A percentile compares a stretch with the other conserved stretches of the same genome.
Conservation (phyloP, 768 basidiomycete genomes). For the Leccinum subtestaceum region DNA sequence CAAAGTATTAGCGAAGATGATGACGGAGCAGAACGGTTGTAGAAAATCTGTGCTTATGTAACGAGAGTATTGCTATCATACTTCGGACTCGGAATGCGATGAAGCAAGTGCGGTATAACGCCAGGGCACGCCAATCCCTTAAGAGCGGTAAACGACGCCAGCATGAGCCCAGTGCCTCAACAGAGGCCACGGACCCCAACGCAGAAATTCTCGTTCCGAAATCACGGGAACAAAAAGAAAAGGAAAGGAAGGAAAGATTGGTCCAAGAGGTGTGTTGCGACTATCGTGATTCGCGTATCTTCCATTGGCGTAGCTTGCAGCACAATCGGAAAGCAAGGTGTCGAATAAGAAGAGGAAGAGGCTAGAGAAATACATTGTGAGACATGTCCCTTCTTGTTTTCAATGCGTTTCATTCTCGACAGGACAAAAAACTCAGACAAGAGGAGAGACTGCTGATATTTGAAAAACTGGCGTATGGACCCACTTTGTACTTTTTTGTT, state of each 20-base stretch:
- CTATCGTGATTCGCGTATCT: neutral
- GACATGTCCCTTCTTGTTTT: conserved; percentile 23
- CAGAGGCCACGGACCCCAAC: conserved; percentile 48
- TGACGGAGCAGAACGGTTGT: too few relatives aligned
- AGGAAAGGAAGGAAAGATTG: conserved; percentile 56
- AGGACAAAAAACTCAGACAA: conserved; percentile 93
- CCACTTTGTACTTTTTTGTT: neutral
- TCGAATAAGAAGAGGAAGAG: conserved; percentile 84
- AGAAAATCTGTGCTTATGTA: conserved; percentile 2
- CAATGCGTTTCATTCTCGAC: neutral
- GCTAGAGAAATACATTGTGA: conserved; percentile 88
- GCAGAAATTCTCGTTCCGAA: conserved; percentile 57
- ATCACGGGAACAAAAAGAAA: conserved; percentile 57
- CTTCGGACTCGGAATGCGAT: conserved; percentile 4
- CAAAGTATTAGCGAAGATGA: too few relatives aligned
- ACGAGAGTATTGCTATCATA: neutral
- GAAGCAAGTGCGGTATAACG: conserved; percentile 43
- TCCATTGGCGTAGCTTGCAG: conserved; percentile 24
- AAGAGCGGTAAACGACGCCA: conserved; percentile 59
- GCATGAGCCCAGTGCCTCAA: conserved; percentile 22
- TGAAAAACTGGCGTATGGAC: conserved; percentile 73
- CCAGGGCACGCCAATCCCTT: conserved; percentile 63
- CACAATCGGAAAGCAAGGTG: conserved; percentile 67
- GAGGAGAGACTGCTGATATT: conserved; percentile 78
- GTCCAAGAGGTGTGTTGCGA: conserved; percentile 52